Evolutionary conservation across 2,329 filamentous ascomycete genomes (phyloP).

Genomic region (Ceratocystis variospora): DNA sequence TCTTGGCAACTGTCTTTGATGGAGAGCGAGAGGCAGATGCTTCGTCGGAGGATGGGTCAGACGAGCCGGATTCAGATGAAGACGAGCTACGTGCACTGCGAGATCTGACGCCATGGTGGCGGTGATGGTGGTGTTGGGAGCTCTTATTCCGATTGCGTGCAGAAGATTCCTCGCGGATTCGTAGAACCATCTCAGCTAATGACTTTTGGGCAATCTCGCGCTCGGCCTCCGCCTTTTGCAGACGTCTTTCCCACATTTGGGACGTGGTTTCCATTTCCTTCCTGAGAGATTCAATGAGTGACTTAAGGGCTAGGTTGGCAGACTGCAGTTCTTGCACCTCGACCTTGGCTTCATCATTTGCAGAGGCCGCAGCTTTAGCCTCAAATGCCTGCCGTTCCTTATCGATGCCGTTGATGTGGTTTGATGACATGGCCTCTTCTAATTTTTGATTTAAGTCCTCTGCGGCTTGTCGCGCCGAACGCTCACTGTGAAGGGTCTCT

Average conservation of each 20-base stretch:
- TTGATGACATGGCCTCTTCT: slow-evolving; percentile 32
- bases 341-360: slow-evolving; percentile 26
- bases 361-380: slow-evolving; percentile 17
- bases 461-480: slow-evolving; percentile 65
- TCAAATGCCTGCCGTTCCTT: slow-evolving; percentile 1
- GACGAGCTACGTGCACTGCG: slow-evolving; percentile 8
- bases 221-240: slow-evolving; percentile 61
- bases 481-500: slow-evolving; percentile 61
- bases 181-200: slow-evolving; percentile 75
- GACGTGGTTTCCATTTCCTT: slow-evolving; percentile 45
- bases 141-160: slow-evolving; percentile 7
- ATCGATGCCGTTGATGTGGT: slow-evolving; percentile 4
- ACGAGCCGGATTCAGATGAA: slow-evolving; percentile 4
- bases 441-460: slow-evolving; percentile 67
- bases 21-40: background rate
- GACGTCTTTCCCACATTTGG: background rate
- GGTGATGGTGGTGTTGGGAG: background rate
- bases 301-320: slow-evolving; percentile 37
- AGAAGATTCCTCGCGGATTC: slow-evolving; percentile 41
- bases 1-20: background rate
- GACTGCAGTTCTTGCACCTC: slow-evolving; percentile 21
- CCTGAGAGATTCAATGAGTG: slow-evolving; percentile 61
- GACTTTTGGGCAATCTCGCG: slow-evolving; percentile 57
- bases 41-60: slow-evolving; percentile 4
- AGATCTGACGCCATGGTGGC: background rate